Conservation (phyloP, 164 flowering plant genomes). For the Saururus chinensis region DNA sequence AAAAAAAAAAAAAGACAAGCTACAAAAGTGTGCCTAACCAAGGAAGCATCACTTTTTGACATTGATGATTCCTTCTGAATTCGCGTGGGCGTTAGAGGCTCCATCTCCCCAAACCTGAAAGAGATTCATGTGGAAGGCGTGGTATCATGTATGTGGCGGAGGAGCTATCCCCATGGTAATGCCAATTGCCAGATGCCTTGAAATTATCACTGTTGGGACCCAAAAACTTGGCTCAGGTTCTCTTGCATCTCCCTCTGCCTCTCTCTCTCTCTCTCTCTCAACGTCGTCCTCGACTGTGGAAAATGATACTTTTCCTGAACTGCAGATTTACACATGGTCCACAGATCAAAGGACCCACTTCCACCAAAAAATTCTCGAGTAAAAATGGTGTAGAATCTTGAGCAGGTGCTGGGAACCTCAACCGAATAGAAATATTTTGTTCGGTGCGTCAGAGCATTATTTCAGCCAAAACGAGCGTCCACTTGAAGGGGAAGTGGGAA, state of each 20-base stretch:
- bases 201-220: not conserved
- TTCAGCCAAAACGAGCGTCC: not conserved
- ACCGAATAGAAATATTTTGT: not conserved
- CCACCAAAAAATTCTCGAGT: not conserved
- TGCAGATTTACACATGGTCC: not conserved
- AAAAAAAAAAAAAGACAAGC: no score
- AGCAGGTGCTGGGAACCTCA: not conserved
- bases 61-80: slow-evolving; percentile 13
- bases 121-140: slow-evolving; percentile 11
- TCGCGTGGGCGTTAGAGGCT: slow-evolving; percentile 23
- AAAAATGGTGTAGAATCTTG: not conserved
- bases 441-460: not conserved
- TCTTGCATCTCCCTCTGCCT: not conserved
- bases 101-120: slow-evolving; percentile 4
- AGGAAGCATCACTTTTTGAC: not conserved
- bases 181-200: not conserved
- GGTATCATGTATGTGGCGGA: slow-evolving; percentile 3
- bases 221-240: slow-evolving; percentile 2
- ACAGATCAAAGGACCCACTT: not conserved
- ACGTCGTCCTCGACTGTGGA: not conserved
- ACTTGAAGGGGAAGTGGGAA: not conserved
- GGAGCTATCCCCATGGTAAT: slow-evolving; percentile 1
- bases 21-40: no score
- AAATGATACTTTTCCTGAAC: not conserved
- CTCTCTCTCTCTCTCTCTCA: not conserved